These are phyloP conservation scores for Amorphotheca resinae DNA, from an alignment of 495 filamentous ascomycete genomes.

Conservation along the genomic window DNA sequence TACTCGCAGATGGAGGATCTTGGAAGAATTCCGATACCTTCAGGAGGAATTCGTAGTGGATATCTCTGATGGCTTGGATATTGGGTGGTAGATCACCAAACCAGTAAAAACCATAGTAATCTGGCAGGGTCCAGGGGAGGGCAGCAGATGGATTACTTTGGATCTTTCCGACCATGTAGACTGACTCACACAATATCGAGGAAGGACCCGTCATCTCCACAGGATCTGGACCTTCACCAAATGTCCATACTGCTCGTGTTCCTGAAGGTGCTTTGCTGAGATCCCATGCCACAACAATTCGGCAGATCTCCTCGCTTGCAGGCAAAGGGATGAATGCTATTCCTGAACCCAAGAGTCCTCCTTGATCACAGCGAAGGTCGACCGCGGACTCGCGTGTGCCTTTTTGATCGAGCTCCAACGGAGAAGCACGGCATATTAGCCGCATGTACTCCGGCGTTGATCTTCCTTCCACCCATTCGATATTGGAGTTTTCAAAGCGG, in stretches of 20 bases:
- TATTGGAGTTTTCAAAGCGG: not conserved
- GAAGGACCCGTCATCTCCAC: conserved; percentile 11
- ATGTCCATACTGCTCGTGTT: conserved; percentile 17
- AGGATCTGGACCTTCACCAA: conserved; percentile 13
- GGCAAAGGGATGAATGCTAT: conserved; percentile 6
- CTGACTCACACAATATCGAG: conserved; percentile 10
- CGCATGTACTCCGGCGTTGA: not conserved
- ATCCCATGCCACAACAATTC: conserved; percentile 15
- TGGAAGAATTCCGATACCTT: conserved; percentile 12
- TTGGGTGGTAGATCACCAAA: conserved; percentile 11
- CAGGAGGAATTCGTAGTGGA: conserved; percentile 9
- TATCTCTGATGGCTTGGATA: conserved; percentile 10
- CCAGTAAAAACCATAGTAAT: conserved; percentile 15
- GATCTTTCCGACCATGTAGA: conserved; percentile 16
- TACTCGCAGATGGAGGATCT: conserved; percentile 1
- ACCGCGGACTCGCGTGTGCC: not conserved
- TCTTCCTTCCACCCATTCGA: not conserved
- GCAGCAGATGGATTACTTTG: conserved; percentile 7
- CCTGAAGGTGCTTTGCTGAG: conserved; percentile 7
- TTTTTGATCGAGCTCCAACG: not conserved
- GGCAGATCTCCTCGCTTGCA: not conserved
- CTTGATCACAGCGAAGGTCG: conserved; percentile 8
- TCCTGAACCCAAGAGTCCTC: conserved; percentile 13
- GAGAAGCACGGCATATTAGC: not conserved
- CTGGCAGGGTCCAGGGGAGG: not conserved